Conservation (phyloP, 2,329 filamentous ascomycete genomes). For the Epichloe sp. region DNA sequence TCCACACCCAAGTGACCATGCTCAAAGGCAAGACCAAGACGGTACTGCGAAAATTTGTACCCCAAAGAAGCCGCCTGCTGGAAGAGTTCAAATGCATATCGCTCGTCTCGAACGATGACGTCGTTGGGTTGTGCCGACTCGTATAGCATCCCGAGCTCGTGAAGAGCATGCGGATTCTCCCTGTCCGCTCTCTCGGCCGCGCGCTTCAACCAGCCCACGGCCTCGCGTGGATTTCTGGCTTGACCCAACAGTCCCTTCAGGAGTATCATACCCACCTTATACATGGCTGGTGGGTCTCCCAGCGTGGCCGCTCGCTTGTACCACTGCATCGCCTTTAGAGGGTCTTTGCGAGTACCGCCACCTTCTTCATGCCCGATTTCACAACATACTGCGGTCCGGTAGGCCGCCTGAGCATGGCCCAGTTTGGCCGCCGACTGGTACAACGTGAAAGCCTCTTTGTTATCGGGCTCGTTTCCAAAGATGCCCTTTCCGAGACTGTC, state of each 20-base stretch:
- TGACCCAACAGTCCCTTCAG: slow-evolving; percentile 92
- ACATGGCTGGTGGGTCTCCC: slow-evolving; percentile 90
- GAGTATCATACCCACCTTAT: slow-evolving; percentile 93
- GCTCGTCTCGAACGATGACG: slow-evolving; percentile 66
- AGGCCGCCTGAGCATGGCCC: slow-evolving; percentile 76
- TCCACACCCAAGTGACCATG: slow-evolving; percentile 74
- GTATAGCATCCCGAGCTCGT: slow-evolving; percentile 65
- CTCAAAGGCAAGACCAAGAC: slow-evolving; percentile 77
- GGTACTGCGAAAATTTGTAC: slow-evolving; percentile 91
- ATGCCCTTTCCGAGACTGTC: slow-evolving; percentile 76
- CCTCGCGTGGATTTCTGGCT: slow-evolving; percentile 67
- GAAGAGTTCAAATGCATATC: slow-evolving; percentile 71
- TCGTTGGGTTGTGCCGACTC: slow-evolving; percentile 54
- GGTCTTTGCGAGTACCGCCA: slow-evolving; percentile 82
- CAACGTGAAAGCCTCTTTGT: slow-evolving; percentile 83
- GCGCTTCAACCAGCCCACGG: slow-evolving; percentile 82
- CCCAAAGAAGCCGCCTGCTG: slow-evolving; percentile 74
- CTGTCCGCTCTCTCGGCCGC: slow-evolving; percentile 77
- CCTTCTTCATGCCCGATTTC: slow-evolving; percentile 92
- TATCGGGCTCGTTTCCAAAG: slow-evolving; percentile 66
- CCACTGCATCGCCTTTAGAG: slow-evolving; percentile 93
- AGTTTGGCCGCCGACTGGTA: slow-evolving; percentile 91
- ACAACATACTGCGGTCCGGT: slow-evolving; percentile 91
- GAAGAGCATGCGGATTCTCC: slow-evolving; percentile 89
- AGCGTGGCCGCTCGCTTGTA: slow-evolving; percentile 86